Base-by-base conservation (phyloP, 495 filamentous ascomycete genomes). In the Tuber calosporum region DNA sequence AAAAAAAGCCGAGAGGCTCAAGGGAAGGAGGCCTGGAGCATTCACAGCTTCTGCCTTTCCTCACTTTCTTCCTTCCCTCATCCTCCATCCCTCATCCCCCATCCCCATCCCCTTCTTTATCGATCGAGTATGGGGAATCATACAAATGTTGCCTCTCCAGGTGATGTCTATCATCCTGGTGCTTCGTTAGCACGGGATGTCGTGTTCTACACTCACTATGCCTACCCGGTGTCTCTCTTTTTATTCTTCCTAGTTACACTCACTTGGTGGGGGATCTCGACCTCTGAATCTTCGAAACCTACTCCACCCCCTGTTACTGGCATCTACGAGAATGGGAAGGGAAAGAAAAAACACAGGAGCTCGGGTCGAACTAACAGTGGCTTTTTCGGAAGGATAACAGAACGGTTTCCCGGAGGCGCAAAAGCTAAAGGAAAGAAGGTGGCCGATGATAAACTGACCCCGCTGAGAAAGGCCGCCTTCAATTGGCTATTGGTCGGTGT, bases 401-500 rank as follows among this genome's bases (percentile, higher is more conserved):
- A 73, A 9, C 66, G 80, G 43, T 82, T 82, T 67, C 77, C 80
- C 0, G 80, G 79, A 66, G 73, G 81, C 42, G 73, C 79, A 9
- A 74, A 75, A 34, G 71, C 74, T 6, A 81, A 79, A 73, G 78
- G 71, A 17, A 69, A 76, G 67, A 78, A 78, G 70, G 77, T 75
- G 66, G 70, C 77, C 11, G 71, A 84, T 34, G 76, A 81, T 0
- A 84, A 85, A 74, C 84, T 92, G 81, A 89, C 87, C 37, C 86
- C 83, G 0, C 84, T 84, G 30, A 85, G 88, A 75, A 90, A 89
- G 80, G 84, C 86, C 4, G 81, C 91, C 43, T 96, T 97, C 83
- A 88, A 89, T 80, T 94, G 87, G 86, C 82, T 94, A 20, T 89
- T 92, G 40, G 83, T 87, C 9, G 86, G 84, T 11, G 83, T 91